These are phyloP conservation scores for Thymus quinquecostatus DNA, from an alignment of 257 asterid species.

Conservation along the genomic window DNA sequence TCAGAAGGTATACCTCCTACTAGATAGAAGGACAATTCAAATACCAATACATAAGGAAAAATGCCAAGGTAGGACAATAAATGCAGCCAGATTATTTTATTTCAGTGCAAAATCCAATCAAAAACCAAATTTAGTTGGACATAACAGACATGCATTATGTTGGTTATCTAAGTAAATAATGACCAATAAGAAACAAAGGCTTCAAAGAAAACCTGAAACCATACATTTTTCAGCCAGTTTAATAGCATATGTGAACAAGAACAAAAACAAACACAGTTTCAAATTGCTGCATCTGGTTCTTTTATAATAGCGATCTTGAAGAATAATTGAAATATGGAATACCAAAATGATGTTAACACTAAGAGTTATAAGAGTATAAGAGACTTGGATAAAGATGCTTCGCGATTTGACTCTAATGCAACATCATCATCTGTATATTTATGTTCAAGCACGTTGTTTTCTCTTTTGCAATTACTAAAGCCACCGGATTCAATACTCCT, in stretches of 20 bases:
- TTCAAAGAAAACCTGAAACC: neutral
- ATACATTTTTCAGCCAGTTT: neutral
- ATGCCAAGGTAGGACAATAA: constrained; percentile 10
- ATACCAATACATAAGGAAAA: neutral
- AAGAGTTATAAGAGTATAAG: neutral
- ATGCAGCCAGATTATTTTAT: constrained; percentile 5
- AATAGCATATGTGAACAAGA: constrained; percentile 7
- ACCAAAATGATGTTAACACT: neutral
- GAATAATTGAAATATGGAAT: neutral
- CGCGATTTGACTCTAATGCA: neutral
- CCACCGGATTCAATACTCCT: neutral
- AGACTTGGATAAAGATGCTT: neutral
- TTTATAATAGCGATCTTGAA: neutral
- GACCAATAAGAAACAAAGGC: constrained; percentile 6
- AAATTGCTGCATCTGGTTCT: neutral
- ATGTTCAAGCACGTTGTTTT: neutral
- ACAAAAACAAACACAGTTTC: neutral
- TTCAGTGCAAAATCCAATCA: constrained; percentile 12
- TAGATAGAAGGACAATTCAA: constrained; percentile 20
- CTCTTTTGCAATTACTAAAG: neutral
- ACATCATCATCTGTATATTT: neutral
- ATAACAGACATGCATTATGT: neutral
- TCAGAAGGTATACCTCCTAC: constrained; percentile 32
- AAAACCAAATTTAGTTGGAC: constrained; percentile 10
- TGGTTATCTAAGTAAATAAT: neutral